Evolutionary conservation across 2,329 filamentous ascomycete genomes (phyloP).

Genomic region (Orbilia brochopaga): DNA sequence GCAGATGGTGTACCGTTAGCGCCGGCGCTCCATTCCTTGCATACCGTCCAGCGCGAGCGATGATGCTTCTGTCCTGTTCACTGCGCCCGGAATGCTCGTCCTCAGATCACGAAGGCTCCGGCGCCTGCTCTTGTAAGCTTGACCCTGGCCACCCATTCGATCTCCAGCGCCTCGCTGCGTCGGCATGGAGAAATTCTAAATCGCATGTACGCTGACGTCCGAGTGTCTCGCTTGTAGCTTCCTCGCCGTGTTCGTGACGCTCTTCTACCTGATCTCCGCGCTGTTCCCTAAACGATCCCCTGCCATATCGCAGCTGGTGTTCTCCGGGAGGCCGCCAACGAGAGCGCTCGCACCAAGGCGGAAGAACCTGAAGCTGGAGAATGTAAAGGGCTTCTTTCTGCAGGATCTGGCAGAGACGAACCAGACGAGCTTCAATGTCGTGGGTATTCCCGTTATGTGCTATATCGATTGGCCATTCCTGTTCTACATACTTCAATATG

Average conservation of each 20-base stretch:
- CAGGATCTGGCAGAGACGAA: conserved; percentile 43
- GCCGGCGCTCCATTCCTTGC: conserved; percentile 19
- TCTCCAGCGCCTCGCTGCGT: background rate
- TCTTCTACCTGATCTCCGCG: conserved; percentile 42
- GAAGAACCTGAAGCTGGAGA: conserved; percentile 35
- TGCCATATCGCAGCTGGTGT: conserved; percentile 41
- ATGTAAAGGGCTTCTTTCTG: conserved; percentile 45
- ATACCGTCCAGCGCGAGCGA: conserved; percentile 29
- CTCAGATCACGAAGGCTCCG: conserved; percentile 44
- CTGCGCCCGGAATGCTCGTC: conserved; percentile 42
- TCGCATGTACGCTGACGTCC: conserved; percentile 3
- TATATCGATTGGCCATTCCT: conserved; percentile 5
- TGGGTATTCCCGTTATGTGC: conserved; percentile 45
- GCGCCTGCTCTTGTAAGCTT: conserved; percentile 48
- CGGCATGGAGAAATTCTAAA: background rate
- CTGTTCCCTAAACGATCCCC: conserved; percentile 18
- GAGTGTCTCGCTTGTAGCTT: conserved; percentile 18
- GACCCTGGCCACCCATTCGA: background rate
- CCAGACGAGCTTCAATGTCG: conserved; percentile 46
- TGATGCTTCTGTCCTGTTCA: conserved; percentile 31
- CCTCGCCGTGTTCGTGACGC: conserved; percentile 37
- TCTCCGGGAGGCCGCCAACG: conserved; percentile 46
- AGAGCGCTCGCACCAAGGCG: conserved; percentile 26
- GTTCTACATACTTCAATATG: background rate
- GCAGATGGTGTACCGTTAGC: conserved; percentile 41